Conservation (phyloP, 768 basidiomycete species). For the Psilocybe cubensis region DNA sequence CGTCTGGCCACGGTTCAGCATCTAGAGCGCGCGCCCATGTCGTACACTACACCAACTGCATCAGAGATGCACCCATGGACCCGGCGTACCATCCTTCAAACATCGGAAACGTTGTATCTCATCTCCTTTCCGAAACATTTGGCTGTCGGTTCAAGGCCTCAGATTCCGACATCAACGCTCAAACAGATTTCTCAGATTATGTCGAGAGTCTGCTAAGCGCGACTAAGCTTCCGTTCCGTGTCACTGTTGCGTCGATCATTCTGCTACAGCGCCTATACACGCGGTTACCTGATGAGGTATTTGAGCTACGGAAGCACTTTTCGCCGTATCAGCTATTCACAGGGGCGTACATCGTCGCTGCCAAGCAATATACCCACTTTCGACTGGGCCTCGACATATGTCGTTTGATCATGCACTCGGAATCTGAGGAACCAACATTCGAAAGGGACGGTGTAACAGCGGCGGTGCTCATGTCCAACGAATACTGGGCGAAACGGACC, state of each 20-base stretch:
- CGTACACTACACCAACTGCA: neutral
- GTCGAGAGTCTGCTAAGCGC: constrained; percentile 17
- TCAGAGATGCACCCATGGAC: neutral
- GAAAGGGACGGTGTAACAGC: constrained; percentile 1
- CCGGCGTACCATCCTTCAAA: constrained; percentile 8
- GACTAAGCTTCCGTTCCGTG: constrained; percentile 15
- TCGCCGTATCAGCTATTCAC: constrained; percentile 21
- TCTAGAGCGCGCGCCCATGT: neutral
- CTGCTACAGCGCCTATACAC: constrained; percentile 21
- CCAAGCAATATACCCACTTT: constrained; percentile 16
- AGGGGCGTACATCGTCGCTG: constrained; percentile 18
- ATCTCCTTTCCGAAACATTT: constrained; percentile 9
- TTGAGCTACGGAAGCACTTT: constrained; percentile 3
- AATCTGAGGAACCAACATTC: neutral
- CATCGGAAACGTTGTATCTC: constrained; percentile 4
- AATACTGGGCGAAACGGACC: constrained; percentile 18
- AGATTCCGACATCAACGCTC: neutral
- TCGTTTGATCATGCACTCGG: neutral
- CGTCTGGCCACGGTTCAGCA: neutral
- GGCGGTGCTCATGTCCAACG: constrained; percentile 8
- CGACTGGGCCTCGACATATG: constrained; percentile 3
- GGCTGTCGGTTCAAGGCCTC: constrained; percentile 5
- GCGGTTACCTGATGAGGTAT: constrained; percentile 7
- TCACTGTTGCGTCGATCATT: constrained; percentile 17
- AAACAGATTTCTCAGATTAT: constrained; percentile 12